Evolutionary conservation across 75 land plant genomes (phyloP).

Genomic region (Pinus tabuliformis): DNA sequence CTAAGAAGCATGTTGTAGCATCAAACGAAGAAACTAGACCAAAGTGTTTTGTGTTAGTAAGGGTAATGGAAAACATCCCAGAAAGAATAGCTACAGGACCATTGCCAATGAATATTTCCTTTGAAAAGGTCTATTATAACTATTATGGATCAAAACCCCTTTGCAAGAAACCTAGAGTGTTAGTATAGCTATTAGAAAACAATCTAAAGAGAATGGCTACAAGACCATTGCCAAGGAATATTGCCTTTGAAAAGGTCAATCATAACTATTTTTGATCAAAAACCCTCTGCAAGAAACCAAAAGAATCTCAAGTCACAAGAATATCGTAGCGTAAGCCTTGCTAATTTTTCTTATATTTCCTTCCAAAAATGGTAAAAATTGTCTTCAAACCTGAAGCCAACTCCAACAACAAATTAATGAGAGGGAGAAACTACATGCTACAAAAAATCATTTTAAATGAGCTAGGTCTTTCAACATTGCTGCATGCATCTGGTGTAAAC

Average conservation of each 20-base stretch:
- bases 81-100: too few species aligned
- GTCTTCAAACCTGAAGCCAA: background rate
- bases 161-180: constrained; percentile 67
- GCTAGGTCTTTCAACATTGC: background rate
- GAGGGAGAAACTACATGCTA: background rate
- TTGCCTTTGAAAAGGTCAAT: constrained; percentile 91
- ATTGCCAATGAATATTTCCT: too few species aligned
- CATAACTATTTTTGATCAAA: constrained; percentile 97
- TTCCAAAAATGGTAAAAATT: background rate
- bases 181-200: constrained; percentile 79
- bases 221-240: constrained; percentile 94
- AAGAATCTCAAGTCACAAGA: background rate
- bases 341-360: background rate
- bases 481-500: background rate
- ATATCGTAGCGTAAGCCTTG: background rate
- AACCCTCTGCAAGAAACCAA: constrained; percentile 67
- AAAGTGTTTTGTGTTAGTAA: too few species aligned
- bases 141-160: too few species aligned
- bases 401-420: background rate
- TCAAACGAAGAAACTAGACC: too few species aligned
- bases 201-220: constrained; percentile 86
- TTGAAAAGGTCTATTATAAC: constrained; percentile 45
- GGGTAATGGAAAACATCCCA: too few species aligned
- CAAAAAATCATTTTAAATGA: background rate
- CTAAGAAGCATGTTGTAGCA: constrained; percentile 83